phyloP scores from a whole-genome alignment of 2,329 filamentous ascomycete genomes.

The Talaromyces sp. region DNA sequence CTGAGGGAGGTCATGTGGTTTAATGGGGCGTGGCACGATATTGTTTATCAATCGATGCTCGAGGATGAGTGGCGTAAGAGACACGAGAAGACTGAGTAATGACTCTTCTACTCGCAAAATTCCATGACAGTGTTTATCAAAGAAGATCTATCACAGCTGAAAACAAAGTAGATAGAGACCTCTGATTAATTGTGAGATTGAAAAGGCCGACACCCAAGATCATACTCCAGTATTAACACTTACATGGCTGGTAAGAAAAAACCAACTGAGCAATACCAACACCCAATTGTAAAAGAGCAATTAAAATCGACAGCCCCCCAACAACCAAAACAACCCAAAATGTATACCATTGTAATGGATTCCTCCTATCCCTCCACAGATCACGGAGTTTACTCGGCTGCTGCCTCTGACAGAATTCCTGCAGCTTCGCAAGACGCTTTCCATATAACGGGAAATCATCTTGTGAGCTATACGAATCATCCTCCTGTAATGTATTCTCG shows the following conservation, averaged over 20 bases:
- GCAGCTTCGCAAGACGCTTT: slow-evolving; percentile 10
- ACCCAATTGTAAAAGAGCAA: slow-evolving; percentile 19
- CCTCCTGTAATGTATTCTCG: no score
- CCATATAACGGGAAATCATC: slow-evolving; percentile 16
- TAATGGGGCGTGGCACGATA: background rate
- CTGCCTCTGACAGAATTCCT: slow-evolving; percentile 17
- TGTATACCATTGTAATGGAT: slow-evolving; percentile 24
- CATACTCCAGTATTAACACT: no score
- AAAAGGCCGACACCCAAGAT: no score
- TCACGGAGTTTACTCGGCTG: slow-evolving; percentile 19
- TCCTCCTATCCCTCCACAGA: slow-evolving; percentile 23
- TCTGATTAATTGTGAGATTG: no score
- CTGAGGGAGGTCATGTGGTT: background rate
- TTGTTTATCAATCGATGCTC: no score
- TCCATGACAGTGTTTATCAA: no score
- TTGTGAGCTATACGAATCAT: background rate
- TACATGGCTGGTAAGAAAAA: no score
- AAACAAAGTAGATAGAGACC: no score
- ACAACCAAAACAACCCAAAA: slow-evolving; percentile 25
- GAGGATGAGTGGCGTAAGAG: no score
- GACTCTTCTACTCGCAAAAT: no score
- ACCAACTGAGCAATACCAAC: background rate
- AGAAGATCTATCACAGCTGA: no score
- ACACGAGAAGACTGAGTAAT: no score
- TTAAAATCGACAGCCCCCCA: slow-evolving; percentile 20